phyloP scores from a whole-genome alignment of 306 rosid species.

The Lathyrus sativus region DNA sequence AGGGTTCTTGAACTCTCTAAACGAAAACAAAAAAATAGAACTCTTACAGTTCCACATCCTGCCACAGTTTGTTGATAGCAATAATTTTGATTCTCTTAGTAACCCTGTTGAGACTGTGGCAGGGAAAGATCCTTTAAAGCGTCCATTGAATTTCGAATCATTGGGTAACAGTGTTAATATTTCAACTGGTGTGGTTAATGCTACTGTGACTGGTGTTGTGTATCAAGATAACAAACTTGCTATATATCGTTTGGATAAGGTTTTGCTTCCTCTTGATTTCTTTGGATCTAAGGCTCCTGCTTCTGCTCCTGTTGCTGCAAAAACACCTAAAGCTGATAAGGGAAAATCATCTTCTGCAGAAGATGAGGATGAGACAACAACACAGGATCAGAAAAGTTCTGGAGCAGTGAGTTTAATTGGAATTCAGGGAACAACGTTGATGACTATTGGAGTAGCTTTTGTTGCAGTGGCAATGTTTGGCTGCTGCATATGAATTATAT shows the following conservation, averaged over 20 bases:
- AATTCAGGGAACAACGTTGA: conserved; percentile 9
- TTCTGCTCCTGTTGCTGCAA: conserved; percentile 44
- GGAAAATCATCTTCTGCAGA: conserved; percentile 29
- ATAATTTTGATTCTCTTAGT: conserved; percentile 42
- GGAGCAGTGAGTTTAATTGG: too few species aligned
- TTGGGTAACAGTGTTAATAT: conserved; percentile 52
- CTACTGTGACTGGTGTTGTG: conserved; percentile 49
- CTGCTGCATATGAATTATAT: neutral
- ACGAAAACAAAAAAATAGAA: conserved; percentile 40
- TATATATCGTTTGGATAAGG: conserved; percentile 55
- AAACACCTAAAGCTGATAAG: conserved; percentile 44
- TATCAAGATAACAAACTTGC: conserved; percentile 59
- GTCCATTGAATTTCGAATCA: conserved; percentile 51
- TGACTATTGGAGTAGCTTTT: conserved; percentile 39
- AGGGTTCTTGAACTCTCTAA: conserved; percentile 43
- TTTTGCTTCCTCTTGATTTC: conserved; percentile 58
- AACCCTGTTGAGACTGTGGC: conserved; percentile 49
- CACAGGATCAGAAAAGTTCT: conserved; percentile 41
- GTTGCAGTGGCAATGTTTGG: conserved; percentile 16
- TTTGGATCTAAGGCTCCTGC: conserved; percentile 46
- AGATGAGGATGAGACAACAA: conserved; percentile 16
- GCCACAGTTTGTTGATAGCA: conserved; percentile 37
- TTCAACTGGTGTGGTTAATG: conserved; percentile 60
- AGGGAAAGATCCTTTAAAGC: conserved; percentile 36
- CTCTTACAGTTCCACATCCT: conserved; percentile 46